Evolutionary conservation across 768 basidiomycete species (phyloP).

Genomic region (Amanita muscaria): DNA sequence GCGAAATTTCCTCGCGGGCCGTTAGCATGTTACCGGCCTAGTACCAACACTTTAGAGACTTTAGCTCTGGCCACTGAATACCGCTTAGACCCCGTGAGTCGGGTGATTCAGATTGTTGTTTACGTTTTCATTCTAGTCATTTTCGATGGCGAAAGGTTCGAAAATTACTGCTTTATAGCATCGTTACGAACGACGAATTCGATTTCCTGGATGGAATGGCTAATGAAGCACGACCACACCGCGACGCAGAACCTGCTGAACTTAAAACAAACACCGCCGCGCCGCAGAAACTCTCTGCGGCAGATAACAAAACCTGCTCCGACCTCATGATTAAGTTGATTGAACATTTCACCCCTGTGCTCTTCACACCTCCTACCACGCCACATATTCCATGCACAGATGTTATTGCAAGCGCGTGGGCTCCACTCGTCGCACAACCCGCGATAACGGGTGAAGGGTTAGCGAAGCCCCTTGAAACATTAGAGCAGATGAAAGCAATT

Average conservation of each 20-base stretch:
- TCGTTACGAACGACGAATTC: slow-evolving; percentile 52
- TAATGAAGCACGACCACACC: slow-evolving; percentile 7
- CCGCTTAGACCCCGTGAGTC: slow-evolving; percentile 40
- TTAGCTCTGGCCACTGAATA: slow-evolving; percentile 42
- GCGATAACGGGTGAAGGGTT: slow-evolving; percentile 55
- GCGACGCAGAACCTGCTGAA: too few relatives aligned
- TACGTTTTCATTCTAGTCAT: background rate
- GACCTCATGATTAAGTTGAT: slow-evolving; percentile 48
- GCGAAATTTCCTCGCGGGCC: slow-evolving; percentile 43
- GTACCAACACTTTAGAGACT: slow-evolving; percentile 42
- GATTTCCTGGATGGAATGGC: slow-evolving; percentile 27
- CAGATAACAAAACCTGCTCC: slow-evolving; percentile 12
- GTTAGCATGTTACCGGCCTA: slow-evolving; percentile 32
- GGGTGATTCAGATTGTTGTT: too few relatives aligned
- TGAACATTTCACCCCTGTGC: slow-evolving; percentile 58
- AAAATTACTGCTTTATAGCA: slow-evolving; percentile 56
- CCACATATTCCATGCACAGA: slow-evolving; percentile 70
- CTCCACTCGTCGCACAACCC: slow-evolving; percentile 58
- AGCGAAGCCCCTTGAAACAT: slow-evolving; percentile 63
- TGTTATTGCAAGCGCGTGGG: slow-evolving; percentile 64
- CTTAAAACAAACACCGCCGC: slow-evolving; percentile 6
- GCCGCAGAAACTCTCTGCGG: background rate
- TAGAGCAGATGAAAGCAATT: slow-evolving; percentile 47
- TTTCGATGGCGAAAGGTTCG: slow-evolving; percentile 31
- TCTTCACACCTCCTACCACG: slow-evolving; percentile 66